Conservation (phyloP, 2,329 filamentous ascomycete species). For the Zymoseptoria ardabiliae region DNA sequence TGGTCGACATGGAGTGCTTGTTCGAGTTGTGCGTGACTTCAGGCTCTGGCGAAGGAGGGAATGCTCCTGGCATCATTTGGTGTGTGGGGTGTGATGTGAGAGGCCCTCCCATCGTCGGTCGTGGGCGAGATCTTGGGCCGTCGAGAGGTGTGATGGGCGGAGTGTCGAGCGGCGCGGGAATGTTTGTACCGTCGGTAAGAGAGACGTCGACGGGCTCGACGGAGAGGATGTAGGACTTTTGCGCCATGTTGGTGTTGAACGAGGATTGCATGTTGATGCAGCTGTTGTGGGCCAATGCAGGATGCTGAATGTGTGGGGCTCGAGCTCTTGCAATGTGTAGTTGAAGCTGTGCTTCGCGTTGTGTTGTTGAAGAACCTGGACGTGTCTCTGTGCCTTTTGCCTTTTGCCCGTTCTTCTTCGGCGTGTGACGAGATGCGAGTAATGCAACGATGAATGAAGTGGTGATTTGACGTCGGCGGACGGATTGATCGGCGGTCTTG, state of each 20-base stretch:
- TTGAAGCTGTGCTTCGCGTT: not conserved
- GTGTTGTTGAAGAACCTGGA: not conserved
- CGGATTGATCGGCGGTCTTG: not conserved
- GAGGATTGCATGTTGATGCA: not conserved
- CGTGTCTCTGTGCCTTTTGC: not conserved
- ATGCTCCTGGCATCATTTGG: constrained; percentile 17
- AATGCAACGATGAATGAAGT: not conserved
- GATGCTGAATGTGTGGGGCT: not conserved
- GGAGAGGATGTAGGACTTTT: constrained; percentile 9
- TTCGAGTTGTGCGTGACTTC: constrained; percentile 10
- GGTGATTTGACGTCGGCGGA: not conserved
- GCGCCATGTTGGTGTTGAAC: not conserved
- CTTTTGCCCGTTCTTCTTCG: not conserved
- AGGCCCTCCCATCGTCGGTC: constrained; percentile 27
- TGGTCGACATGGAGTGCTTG: constrained; percentile 5
- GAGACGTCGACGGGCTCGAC: constrained; percentile 21
- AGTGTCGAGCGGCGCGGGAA: constrained; percentile 21
- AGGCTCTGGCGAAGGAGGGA: constrained; percentile 20
- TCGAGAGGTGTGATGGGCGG: constrained; percentile 15
- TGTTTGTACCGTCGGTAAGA: constrained; percentile 21
- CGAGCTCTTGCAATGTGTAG: not conserved
- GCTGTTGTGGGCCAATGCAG: not conserved
- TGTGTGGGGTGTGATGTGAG: constrained; percentile 29
- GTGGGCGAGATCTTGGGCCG: constrained; percentile 16
- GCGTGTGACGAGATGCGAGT: not conserved